Conservation (phyloP, 2,329 filamentous ascomycete genomes). For the Fusarium sp. region DNA sequence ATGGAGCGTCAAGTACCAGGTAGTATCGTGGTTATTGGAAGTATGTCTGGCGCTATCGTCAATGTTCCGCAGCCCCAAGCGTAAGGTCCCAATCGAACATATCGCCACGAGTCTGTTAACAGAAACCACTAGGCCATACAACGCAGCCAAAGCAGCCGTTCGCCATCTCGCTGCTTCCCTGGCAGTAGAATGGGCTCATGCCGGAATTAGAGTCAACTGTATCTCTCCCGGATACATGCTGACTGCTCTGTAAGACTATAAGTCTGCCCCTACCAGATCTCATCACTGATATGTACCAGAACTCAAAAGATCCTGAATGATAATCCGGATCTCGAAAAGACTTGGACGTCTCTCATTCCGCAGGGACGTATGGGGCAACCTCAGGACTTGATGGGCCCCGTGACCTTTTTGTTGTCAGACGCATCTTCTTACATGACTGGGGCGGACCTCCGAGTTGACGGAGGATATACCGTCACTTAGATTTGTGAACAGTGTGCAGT, state of each 20-base stretch:
- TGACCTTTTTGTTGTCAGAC: conserved; percentile 86
- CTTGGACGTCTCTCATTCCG: conserved; percentile 92
- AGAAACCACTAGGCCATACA: conserved; percentile 68
- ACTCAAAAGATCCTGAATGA: conserved; percentile 96
- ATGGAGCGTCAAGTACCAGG: conserved; percentile 83
- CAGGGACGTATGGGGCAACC: conserved; percentile 93
- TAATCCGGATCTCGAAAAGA: conserved; percentile 88
- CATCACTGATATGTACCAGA: conserved; percentile 55
- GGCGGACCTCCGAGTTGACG: conserved; percentile 83
- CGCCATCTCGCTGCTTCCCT: conserved; percentile 87
- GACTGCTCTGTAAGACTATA: conserved; percentile 80
- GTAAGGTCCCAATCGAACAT: conserved; percentile 51
- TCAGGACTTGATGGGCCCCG: conserved; percentile 91
- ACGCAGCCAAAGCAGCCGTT: conserved; percentile 91
- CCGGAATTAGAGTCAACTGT: conserved; percentile 91
- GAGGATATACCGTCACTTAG: conserved; percentile 84
- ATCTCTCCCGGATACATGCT: conserved; percentile 97
- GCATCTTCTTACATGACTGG: conserved; percentile 78
- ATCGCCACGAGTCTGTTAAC: too few relatives aligned
- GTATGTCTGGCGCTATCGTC: conserved; percentile 93
- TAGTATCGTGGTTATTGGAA: conserved; percentile 93
- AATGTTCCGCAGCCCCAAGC: conserved; percentile 95
- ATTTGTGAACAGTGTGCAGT: too few relatives aligned
- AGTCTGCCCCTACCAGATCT: accelerated
- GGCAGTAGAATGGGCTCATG: conserved; percentile 92